A percentile compares a stretch with the other conserved stretches of the same genome.
Conservation (phyloP, 345 rosid genomes). For the Citropsis articulata region DNA sequence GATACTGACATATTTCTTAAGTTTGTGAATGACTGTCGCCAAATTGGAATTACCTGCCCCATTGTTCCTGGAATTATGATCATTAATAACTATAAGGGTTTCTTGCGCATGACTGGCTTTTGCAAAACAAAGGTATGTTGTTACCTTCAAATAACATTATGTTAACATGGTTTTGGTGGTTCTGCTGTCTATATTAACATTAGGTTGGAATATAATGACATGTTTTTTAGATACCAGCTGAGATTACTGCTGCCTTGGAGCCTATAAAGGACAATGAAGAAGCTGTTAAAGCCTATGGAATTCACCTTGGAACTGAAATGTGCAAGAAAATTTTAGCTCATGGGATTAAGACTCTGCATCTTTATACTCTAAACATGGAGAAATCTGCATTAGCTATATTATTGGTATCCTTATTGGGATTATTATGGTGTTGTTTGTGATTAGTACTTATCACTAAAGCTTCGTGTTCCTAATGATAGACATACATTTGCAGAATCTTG, state of each 20-base stretch:
- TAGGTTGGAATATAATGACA: slow-evolving; percentile 5
- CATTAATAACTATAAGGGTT: slow-evolving; percentile 89
- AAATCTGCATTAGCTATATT: slow-evolving; percentile 88
- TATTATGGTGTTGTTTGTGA: neutral
- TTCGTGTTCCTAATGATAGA: slow-evolving; percentile 22
- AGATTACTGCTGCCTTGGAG: slow-evolving; percentile 82
- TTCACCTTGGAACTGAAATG: slow-evolving; percentile 97
- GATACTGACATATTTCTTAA: slow-evolving; percentile 92
- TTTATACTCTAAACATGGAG: slow-evolving; percentile 93
- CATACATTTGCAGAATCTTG: slow-evolving; percentile 71
- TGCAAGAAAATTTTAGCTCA: slow-evolving; percentile 89
- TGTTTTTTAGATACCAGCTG: slow-evolving; percentile 67
- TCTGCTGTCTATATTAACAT: neutral
- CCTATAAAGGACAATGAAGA: slow-evolving; percentile 97
- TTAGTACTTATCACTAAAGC: neutral
- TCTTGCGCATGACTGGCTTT: slow-evolving; percentile 92
- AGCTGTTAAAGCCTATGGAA: slow-evolving; percentile 88
- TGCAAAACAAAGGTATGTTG: slow-evolving; percentile 80
- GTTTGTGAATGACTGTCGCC: slow-evolving; percentile 89
- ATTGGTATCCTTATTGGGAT: slow-evolving; percentile 40
- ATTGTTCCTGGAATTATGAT: slow-evolving; percentile 99
- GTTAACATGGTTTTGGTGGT: neutral
- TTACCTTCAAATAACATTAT: neutral
- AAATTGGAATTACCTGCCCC: slow-evolving; percentile 83
- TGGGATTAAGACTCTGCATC: slow-evolving; percentile 86